Base-by-base conservation (phyloP, 352 stramenopile genomes). In the Pythium guiyangense region DNA sequence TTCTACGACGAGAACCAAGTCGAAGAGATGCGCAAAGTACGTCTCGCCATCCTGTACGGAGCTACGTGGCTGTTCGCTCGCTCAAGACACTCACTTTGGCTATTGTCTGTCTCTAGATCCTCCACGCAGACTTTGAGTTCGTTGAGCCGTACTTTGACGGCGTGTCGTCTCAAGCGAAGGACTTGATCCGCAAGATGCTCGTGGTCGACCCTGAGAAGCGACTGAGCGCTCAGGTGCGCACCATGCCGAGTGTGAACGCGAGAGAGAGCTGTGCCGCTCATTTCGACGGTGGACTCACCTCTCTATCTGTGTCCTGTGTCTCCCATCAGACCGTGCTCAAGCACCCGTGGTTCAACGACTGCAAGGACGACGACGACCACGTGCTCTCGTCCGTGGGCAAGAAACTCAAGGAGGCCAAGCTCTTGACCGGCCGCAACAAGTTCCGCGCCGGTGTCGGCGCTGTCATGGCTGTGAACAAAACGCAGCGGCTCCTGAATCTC, bases 1-100 rank as follows among this genome's bases (percentile, higher is more conserved):
- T 99, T 99, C 71, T 98, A 99, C 75, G 86, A 97, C 54, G 92
- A 97, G 56, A 90, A 94, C 66, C 80, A 90, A 59, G 76, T 89
- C 20, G 77, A 88, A 57, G 80, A 91, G 52, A 91, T 93, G 79
- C 74, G 77, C 26, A 93, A 90, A 60, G 77, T 85, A 46, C 57
- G 48, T 39, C 25, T 18, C 3, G 18, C 31, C 6, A 6, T 44
- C 14, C 1, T 44, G 39, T 14, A 6, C 14, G 9, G 2, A 4
- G 18, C 34, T 52, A 15, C 48, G 2, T 44, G 47, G 46, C 14
- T 48, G 39, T 34, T 40, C 20, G 26, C 10, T 31, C 20, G 63
- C 44, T 49, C 9, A 37, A n/a, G n/a, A n/a, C n/a, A n/a, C n/a
- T n/a, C 45, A n/a, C 26, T n/a, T n/a, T n/a, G n/a, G n/a, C 25